Evolutionary conservation across 2,329 filamentous ascomycete genomes (phyloP).

Genomic region (Septoria petroselini): DNA sequence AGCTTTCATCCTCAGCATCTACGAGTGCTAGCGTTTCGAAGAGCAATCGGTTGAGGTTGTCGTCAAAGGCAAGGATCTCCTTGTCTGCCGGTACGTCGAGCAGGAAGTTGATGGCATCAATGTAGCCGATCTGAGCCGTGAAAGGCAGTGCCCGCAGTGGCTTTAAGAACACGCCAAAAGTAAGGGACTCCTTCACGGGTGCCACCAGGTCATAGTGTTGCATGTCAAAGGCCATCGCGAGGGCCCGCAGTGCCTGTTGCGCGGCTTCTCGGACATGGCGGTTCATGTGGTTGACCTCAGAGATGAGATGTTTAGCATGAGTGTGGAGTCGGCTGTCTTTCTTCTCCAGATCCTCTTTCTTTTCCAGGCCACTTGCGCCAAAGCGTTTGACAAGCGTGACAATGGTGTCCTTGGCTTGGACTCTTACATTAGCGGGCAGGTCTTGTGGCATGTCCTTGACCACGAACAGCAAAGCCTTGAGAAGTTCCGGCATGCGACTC

Average conservation of each 20-base stretch:
- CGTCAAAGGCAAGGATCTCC: slow-evolving; percentile 80
- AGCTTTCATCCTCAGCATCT: slow-evolving; percentile 87
- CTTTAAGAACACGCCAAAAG: slow-evolving; percentile 94
- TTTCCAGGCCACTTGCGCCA: slow-evolving; percentile 68
- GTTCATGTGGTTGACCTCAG: slow-evolving; percentile 92
- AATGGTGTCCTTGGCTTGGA: slow-evolving; percentile 77
- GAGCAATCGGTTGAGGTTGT: slow-evolving; percentile 81
- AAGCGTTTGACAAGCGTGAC: slow-evolving; percentile 68
- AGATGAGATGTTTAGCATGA: slow-evolving; percentile 80
- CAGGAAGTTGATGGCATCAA: slow-evolving; percentile 95
- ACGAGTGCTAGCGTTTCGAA: slow-evolving; percentile 92
- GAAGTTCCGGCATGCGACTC: slow-evolving; percentile 79
- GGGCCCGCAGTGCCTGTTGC: slow-evolving; percentile 72
- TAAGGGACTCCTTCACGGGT: slow-evolving; percentile 82
- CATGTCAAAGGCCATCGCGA: slow-evolving; percentile 72
- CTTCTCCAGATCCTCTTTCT: slow-evolving; percentile 73
- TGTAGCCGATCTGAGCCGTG: slow-evolving; percentile 93
- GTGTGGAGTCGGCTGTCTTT: slow-evolving; percentile 66
- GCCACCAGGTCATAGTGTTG: slow-evolving; percentile 85
- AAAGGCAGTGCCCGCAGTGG: slow-evolving; percentile 90
- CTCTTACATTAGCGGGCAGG: slow-evolving; percentile 81
- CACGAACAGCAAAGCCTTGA: slow-evolving; percentile 89
- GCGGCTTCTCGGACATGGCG: slow-evolving; percentile 87
- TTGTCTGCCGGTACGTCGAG: slow-evolving; percentile 76
- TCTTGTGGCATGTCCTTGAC: slow-evolving; percentile 98